Evolutionary conservation across 495 filamentous ascomycete species (phyloP).

Genomic region (Bombardia bombarda): DNA sequence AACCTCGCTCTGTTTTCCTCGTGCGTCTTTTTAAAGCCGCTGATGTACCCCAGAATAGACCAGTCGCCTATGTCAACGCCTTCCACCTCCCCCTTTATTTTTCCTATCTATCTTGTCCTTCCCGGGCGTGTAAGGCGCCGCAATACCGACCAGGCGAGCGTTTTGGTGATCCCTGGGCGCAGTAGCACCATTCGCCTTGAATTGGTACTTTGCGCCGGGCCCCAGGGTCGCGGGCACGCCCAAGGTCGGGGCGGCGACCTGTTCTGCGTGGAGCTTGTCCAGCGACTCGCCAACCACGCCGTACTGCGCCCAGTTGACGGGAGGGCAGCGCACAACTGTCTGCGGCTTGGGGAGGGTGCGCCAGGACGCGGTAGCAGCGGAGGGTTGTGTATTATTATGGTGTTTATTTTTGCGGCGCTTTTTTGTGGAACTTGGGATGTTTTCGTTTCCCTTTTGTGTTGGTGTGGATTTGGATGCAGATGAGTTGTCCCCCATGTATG

Average conservation of each 20-base stretch:
- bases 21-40: neutral
- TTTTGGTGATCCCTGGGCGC: neutral
- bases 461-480: slow-evolving; percentile 1
- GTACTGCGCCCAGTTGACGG: slow-evolving; percentile 88
- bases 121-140: slow-evolving; percentile 67
- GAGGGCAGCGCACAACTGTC: slow-evolving; percentile 73
- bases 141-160: slow-evolving; percentile 43
- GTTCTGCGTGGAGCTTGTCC: slow-evolving; percentile 76
- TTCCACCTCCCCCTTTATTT: slow-evolving; percentile 25
- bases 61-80: slow-evolving; percentile 13
- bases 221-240: slow-evolving; percentile 42
- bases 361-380: no score
- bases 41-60: neutral
- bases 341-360: slow-evolving; percentile 64
- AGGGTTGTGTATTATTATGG: neutral
- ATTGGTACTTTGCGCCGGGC: slow-evolving; percentile 32
- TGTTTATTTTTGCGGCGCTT: neutral
- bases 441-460: slow-evolving; percentile 5
- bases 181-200: slow-evolving; percentile 33
- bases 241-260: slow-evolving; percentile 52
- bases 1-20: no score
- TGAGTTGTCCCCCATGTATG: no score
- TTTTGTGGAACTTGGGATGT: neutral
- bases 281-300: slow-evolving; percentile 71
- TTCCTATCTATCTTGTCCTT: slow-evolving; percentile 56